Evolutionary conservation across 805 yeast species (phyloP).

Genomic region (Ogataea saltuana): DNA sequence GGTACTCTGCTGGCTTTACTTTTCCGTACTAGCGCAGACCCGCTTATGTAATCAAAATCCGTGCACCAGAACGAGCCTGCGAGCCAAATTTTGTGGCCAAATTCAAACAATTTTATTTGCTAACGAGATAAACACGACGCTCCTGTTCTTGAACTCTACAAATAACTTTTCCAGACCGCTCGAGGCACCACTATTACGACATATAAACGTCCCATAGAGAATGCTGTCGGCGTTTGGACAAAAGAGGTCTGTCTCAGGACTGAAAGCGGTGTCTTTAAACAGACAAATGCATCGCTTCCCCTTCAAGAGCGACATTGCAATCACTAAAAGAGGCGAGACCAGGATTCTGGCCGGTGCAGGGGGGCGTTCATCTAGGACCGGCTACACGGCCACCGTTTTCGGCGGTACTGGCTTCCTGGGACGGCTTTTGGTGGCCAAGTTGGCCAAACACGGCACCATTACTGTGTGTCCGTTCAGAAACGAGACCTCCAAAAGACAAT

Average conservation of each 20-base stretch:
- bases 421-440: constrained; percentile 63
- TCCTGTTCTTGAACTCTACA: too few species aligned
- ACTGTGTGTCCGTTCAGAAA: constrained; percentile 81
- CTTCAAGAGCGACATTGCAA: constrained; percentile 60
- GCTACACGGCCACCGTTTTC: constrained; percentile 85
- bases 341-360: constrained; percentile 71
- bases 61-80: too few species aligned
- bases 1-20: too few species aligned
- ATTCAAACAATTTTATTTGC: constrained; percentile 4
- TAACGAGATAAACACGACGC: constrained; percentile 1
- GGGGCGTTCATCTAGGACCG: constrained; percentile 83
- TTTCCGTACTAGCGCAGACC: too few species aligned
- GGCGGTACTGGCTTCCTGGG: constrained; percentile 84
- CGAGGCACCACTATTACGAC: too few species aligned
- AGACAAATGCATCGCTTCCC: constrained; percentile 34
- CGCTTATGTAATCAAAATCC: too few species aligned
- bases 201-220: background rate
- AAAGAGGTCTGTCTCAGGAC: background rate
- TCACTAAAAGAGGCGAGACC: constrained; percentile 76
- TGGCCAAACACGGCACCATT: constrained; percentile 80
- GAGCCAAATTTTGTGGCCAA: background rate
- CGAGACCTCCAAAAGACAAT: constrained; percentile 71
- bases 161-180: background rate
- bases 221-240: constrained; percentile 6
- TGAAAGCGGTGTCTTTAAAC: background rate